Percentiles rank a stretch among this genome's conserved stretches.
Conservation (phyloP, 106 monocot species). For the Dendrobium officinale region DNA sequence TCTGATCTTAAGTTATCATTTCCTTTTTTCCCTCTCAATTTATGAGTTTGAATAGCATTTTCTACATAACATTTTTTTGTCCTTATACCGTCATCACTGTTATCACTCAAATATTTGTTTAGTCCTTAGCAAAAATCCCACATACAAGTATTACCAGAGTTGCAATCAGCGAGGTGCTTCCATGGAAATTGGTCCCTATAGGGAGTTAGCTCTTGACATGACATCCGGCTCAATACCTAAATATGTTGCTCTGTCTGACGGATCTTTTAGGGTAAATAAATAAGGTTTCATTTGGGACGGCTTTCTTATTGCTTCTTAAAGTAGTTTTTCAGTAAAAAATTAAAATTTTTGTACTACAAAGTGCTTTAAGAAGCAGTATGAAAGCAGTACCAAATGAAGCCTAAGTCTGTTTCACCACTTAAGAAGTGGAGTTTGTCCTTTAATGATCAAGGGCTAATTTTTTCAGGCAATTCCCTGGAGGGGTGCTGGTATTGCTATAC, state of each 20-base stretch:
- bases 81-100: neutral
- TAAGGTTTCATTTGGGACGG: neutral
- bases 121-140: slow-evolving; percentile 49
- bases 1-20: neutral
- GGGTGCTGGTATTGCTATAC: slow-evolving; percentile 87
- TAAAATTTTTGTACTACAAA: too few relatives aligned
- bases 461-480: slow-evolving; percentile 74
- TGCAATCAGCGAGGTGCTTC: slow-evolving; percentile 11
- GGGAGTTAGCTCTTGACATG: slow-evolving; percentile 56
- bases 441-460: neutral
- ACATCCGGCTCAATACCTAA: slow-evolving; percentile 31
- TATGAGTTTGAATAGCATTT: neutral
- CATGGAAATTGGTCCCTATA: slow-evolving; percentile 67
- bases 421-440: neutral
- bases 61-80: neutral
- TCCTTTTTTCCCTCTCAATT: neutral
- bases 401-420: neutral
- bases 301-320: too few relatives aligned
- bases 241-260: slow-evolving; percentile 58
- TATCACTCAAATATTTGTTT: slow-evolving; percentile 5
- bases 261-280: slow-evolving; percentile 61
- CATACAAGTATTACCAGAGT: slow-evolving; percentile 74
- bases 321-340: too few relatives aligned
- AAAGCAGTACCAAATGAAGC: too few relatives aligned
- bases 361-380: too few relatives aligned